Conservation (phyloP, 1,284 basidiomycete species). For the Chondrostereum purpureum region DNA sequence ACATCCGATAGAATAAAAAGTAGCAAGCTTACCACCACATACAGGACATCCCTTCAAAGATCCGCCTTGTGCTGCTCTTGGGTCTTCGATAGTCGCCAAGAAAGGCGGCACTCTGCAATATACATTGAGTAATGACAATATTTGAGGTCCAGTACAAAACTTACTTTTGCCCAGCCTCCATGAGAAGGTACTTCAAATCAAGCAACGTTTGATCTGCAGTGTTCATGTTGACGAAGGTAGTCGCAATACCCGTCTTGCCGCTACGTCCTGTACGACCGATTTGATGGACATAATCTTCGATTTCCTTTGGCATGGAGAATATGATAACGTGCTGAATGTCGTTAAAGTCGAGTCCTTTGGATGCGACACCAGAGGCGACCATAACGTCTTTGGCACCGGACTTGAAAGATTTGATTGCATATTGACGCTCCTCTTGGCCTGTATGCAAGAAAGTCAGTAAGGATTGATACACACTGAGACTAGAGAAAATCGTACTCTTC, state of each 20-base stretch:
- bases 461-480: background rate
- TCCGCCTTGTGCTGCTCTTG: slow-evolving; percentile 73
- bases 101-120: slow-evolving; percentile 86
- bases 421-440: slow-evolving; percentile 99
- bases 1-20: background rate
- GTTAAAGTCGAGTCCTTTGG: slow-evolving; percentile 97
- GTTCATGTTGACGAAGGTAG: slow-evolving; percentile 99
- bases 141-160: slow-evolving; percentile 19
- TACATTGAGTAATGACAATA: slow-evolving; percentile 13
- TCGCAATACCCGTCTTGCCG: slow-evolving; percentile 98
- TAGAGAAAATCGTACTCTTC: slow-evolving; percentile 63
- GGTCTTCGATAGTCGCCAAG: slow-evolving; percentile 87
- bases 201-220: slow-evolving; percentile 93
- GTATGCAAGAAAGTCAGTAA: slow-evolving; percentile 11
- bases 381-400: slow-evolving; percentile 96
- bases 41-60: slow-evolving; percentile 86
- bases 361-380: slow-evolving; percentile 97
- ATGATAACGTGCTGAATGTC: slow-evolving; percentile 98
- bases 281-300: slow-evolving; percentile 97
- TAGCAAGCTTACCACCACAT: slow-evolving; percentile 72
- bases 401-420: slow-evolving; percentile 97
- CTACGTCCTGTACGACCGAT: slow-evolving; percentile 97
- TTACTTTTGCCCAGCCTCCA: slow-evolving; percentile 96
- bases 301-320: slow-evolving; percentile 99
- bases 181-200: slow-evolving; percentile 94